phyloP scores from a whole-genome alignment of 805 yeast genomes.

The Yarrowia porcina region DNA sequence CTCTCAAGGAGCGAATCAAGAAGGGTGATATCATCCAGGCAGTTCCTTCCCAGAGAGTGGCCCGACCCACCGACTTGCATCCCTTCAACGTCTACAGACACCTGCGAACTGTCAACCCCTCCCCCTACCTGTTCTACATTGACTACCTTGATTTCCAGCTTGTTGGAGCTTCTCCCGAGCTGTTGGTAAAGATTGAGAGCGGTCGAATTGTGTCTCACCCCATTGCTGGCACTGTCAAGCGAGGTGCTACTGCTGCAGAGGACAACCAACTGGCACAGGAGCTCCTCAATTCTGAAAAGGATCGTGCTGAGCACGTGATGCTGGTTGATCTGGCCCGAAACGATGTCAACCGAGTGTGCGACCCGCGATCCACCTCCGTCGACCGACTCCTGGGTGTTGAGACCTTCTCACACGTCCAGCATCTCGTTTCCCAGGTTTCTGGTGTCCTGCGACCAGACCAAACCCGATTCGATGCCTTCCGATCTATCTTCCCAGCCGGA shows the following conservation, averaged over 20 bases:
- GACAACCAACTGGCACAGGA: constrained; percentile 79
- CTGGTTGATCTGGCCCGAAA: constrained; percentile 96
- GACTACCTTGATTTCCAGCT: constrained; percentile 90
- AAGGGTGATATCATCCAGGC: constrained; percentile 96
- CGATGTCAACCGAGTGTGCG: constrained; percentile 92
- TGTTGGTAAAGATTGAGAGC: constrained; percentile 79
- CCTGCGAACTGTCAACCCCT: constrained; percentile 91
- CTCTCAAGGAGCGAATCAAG: constrained; percentile 73
- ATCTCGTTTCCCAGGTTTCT: constrained; percentile 88
- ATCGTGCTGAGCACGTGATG: constrained; percentile 98
- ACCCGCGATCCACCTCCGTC: constrained; percentile 77
- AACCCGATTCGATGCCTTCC: constrained; percentile 92
- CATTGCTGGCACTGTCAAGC: constrained; percentile 91
- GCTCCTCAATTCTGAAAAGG: constrained; percentile 74
- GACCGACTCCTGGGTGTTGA: constrained; percentile 87
- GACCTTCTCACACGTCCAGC: constrained; percentile 96
- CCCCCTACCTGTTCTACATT: constrained; percentile 93
- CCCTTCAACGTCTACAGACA: constrained; percentile 96
- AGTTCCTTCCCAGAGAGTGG: constrained; percentile 95
- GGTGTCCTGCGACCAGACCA: constrained; percentile 82
- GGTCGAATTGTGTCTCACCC: constrained; percentile 89
- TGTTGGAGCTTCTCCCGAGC: constrained; percentile 97
- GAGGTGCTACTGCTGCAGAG: constrained; percentile 89
- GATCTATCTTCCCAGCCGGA: constrained; percentile 98
- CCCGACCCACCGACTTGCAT: constrained; percentile 90